Evolutionary conservation across 352 stramenopile genomes (phyloP), one percentile per base, ranked within the genome.

Genomic region (Globisporangium irregulare): DNA sequence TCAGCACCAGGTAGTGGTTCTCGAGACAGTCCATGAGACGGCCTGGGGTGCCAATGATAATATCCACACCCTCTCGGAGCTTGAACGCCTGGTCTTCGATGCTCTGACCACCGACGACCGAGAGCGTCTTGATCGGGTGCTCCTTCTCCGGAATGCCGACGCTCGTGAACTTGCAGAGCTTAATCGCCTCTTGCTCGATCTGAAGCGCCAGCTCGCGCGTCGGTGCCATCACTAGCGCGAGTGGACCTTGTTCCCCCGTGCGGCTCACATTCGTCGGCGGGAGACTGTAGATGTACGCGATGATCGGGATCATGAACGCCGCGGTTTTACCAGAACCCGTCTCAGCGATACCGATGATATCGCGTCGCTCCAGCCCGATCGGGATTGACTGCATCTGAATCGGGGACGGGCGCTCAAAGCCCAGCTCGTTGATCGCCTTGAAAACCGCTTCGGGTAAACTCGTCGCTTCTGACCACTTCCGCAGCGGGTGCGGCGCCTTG

Each of bases 261-360:
- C 86, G 87, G 6, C 87, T 79, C 25, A 98, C 86, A 71, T 93
- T 94, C 15, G 85, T 73, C 9, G 86, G 36, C 0, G 96, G 96
- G 29, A 99, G 84, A 41, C 78, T 90, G 53, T 99, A 87, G 36
- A 99, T 84, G 75, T 99, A 98, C 62, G 97, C 84, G 66, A 98
- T 97, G 59, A 99, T 93, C 3, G 98, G 98, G 59, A 99, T 97
- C 70, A 98, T 82, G 75, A 99, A 99, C 3, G 97, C 98, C 15
- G 92, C 95, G 14, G 98, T 99, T 79, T 99, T 99, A 73, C 98
- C 98, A 20, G 90, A 98, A 29, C 98, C 98, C 1, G 98, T 99
- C 74, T 99, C 97, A 12, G 98, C 98, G 73, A 99, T 99, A 67
- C 97, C 98, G 67, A 99, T 99, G 64, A 99, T 92, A 82, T 99